phyloP scores from a whole-genome alignment of 495 filamentous ascomycete species.

The Jackrogersella minutella region DNA sequence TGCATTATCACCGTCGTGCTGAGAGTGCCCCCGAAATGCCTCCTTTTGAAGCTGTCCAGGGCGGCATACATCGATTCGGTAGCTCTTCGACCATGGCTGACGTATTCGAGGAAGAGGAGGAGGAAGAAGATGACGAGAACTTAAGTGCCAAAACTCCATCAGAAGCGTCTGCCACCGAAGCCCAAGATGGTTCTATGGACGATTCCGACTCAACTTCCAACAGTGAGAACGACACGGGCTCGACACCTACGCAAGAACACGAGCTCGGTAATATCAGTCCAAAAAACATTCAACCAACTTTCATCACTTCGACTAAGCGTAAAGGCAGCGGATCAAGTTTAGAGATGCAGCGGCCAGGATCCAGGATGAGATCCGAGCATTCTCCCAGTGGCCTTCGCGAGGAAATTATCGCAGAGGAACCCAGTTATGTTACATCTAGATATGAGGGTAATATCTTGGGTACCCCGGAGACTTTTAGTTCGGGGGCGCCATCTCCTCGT shows the following conservation, averaged over 20 bases:
- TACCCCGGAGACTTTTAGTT: conserved; percentile 52
- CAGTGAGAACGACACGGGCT: conserved; percentile 32
- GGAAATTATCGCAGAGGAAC: conserved; percentile 55
- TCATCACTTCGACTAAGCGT: conserved; percentile 46
- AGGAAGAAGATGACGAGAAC: conserved; percentile 66
- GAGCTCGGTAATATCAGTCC: conserved; percentile 14
- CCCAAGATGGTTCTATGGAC: conserved; percentile 32
- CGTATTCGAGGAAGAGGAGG: conserved; percentile 96
- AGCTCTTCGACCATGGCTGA: conserved; percentile 80
- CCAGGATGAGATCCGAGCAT: conserved; percentile 49
- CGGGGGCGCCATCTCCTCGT: conserved; percentile 64
- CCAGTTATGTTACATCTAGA: conserved; percentile 29
- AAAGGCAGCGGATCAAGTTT: conserved; percentile 50
- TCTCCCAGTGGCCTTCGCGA: conserved; percentile 53
- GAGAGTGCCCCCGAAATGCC: conserved; percentile 92
- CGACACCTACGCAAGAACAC: conserved; percentile 43
- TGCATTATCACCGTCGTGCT: conserved; percentile 88
- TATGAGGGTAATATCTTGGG: conserved; percentile 44
- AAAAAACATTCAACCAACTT: conserved; percentile 12
- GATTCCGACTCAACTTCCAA: conserved; percentile 32
- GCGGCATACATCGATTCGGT: conserved; percentile 65
- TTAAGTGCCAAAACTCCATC: conserved; percentile 39
- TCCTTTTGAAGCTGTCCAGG: conserved; percentile 74
- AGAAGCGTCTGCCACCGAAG: conserved; percentile 37
- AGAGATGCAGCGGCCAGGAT: conserved; percentile 38